Evolutionary conservation across 2,329 filamentous ascomycete species (phyloP), one percentile per base, ranked within the genome.

Genomic region (Akanthomyces dipterigenus): DNA sequence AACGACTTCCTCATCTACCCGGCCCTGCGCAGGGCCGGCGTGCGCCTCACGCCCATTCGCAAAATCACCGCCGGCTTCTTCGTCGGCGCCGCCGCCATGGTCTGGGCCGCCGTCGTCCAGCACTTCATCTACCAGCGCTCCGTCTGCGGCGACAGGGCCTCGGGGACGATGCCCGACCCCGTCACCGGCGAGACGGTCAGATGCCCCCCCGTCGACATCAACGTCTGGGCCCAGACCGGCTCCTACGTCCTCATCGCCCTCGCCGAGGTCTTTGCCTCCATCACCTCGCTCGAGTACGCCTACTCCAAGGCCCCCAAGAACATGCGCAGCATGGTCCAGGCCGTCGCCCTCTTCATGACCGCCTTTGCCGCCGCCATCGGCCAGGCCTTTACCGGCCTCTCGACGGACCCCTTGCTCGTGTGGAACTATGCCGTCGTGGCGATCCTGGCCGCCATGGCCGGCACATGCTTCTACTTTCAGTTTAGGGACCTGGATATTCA

Each of bases 221-320:
- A 81, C 63, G 88, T 92, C 59, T 86, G 83, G 82, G 77, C 77
- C 2, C 82, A 85, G 71, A 78, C 78, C 0, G 77, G 78, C 3
- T 72, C 79, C 0, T 82, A 81, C 66, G 71, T 80, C 4, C 73
- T 82, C 56, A 75, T 81, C 58, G 80, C 77, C 3, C 71, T 82
- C 8, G 75, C 78, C 31, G 80, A 82, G 67, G 78, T 82, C 51
- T 74, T 79, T 60, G 77, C 78, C 1, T 79, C 76, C 61, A 81
- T 82, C 65, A 82, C 80, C 1, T 84, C 82, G 14, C 80, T 90
- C 18, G 88, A 92, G 73, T 91, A 90, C 66, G 88, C 89, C 24
- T 91, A 86, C 75, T 88, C 87, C 68, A 91, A 91, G 72, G 88
- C 88, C 0, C 89, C 89, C 9, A 82, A 81, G 69, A 91, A 90